phyloP scores from a whole-genome alignment of 345 rosid genomes.

The Citrus mangshanensis region DNA sequence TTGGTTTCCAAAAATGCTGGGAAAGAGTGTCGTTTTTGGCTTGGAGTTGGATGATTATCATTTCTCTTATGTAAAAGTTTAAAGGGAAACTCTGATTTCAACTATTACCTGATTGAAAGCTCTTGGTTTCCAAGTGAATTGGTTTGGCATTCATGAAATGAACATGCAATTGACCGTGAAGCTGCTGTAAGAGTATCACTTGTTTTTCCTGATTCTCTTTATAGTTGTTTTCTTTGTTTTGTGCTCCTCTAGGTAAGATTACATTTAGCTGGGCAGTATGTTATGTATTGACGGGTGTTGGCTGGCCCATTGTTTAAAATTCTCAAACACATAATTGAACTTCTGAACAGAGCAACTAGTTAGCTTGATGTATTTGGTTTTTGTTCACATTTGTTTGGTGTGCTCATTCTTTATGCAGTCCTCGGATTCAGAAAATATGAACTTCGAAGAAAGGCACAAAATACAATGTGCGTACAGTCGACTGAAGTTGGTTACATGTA shows the following conservation, averaged over 20 bases:
- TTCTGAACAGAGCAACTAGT: background rate
- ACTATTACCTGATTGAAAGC: background rate
- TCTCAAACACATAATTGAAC: background rate
- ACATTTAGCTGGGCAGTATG: background rate
- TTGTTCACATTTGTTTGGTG: slow-evolving; percentile 10
- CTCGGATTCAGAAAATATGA: slow-evolving; percentile 35
- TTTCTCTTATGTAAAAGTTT: no score
- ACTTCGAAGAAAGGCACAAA: slow-evolving; percentile 53
- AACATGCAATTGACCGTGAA: background rate
- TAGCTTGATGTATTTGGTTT: background rate
- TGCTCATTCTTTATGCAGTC: slow-evolving; percentile 35
- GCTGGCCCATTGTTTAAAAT: background rate
- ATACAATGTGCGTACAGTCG: slow-evolving; percentile 40
- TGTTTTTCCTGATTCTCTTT: background rate
- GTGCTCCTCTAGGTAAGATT: background rate
- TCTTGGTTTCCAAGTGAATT: background rate
- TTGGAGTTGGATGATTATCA: no score
- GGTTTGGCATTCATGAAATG: background rate
- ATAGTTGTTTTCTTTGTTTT: background rate
- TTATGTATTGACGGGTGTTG: background rate
- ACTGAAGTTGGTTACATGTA: slow-evolving; percentile 32
- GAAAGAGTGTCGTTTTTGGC: no score
- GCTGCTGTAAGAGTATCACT: background rate
- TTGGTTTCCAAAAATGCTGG: background rate
- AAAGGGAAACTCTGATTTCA: background rate